A percentile compares a stretch with the other conserved stretches of the same genome.
Conservation (phyloP, 2,329 filamentous ascomycete genomes). For the Pestalotiopsis sp. region DNA sequence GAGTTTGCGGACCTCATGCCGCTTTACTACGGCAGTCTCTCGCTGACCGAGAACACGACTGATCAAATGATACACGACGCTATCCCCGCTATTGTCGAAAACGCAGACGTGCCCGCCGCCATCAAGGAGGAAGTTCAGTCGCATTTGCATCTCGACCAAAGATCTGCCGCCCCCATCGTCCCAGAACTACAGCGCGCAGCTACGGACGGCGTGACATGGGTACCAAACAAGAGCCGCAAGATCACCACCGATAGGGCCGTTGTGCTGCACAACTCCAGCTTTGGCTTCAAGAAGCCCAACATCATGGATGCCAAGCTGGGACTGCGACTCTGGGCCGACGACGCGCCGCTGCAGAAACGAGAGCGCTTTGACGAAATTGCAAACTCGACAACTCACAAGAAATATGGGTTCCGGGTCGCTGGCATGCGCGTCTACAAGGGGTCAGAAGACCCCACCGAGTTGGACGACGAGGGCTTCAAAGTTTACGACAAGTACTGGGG, state of each 20-base stretch:
- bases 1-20: conserved; percentile 83
- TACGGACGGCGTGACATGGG: conserved; percentile 41
- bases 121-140: conserved; percentile 44
- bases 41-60: conserved; percentile 61
- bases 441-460: conserved; percentile 50
- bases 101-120: conserved; percentile 40
- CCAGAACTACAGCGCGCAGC: conserved; percentile 20
- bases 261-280: conserved; percentile 82
- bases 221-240: conserved; percentile 53
- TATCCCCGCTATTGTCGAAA: conserved; percentile 42
- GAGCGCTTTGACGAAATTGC: conserved; percentile 62
- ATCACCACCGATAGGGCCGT: conserved; percentile 81
- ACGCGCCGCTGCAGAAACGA: conserved; percentile 62
- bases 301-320: conserved; percentile 95
- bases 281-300: conserved; percentile 82
- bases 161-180: conserved; percentile 15
- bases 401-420: conserved; percentile 64
- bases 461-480: conserved; percentile 57
- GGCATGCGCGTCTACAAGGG: conserved; percentile 68
- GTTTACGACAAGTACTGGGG: conserved; percentile 68
- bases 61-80: conserved; percentile 52
- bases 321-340: conserved; percentile 81
- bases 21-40: conserved; percentile 78
- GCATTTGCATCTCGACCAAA: conserved; percentile 30
- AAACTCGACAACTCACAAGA: conserved; percentile 60